Evolutionary conservation across 495 filamentous ascomycete genomes (phyloP), one percentile per base, ranked within the genome.

Genomic region (Lasiosphaeris hirsuta): DNA sequence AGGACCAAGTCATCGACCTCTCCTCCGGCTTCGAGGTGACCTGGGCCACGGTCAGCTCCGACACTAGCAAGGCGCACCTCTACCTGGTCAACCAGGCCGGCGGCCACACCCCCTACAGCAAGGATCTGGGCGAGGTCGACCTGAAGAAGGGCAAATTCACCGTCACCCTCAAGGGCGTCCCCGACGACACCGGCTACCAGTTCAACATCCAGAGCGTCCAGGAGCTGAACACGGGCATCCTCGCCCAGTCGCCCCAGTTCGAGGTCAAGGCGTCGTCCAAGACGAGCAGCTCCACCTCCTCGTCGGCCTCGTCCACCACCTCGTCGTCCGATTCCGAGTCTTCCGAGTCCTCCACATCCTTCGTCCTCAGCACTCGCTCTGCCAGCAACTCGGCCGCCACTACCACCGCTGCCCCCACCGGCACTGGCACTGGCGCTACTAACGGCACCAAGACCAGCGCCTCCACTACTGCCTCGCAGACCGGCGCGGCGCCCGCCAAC

Each of bases 161-260:
- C 30, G 56, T 69, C 30, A 51, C 40, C 4, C 23, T 30, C 23
- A 51, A 55, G 52, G 3, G 47, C 13, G 54, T 59, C 55, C 57
- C 59, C 47, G 42, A 40, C 56, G 61, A 63, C 42, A 37, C 41
- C 1, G 58, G 36, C 34, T 69, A 57, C 57, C 67, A 69, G 64
- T 67, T 69, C 61, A 69, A 69, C 62, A 53, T 69, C 46, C 51
- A 67, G 62, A 65, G 62, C 64, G 44, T 65, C 48, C 37, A 52
- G 6, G 4, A 33, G 15, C 18, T 47, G 15, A 69, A 63, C 62
- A 63, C 56, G 18, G 66, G 67, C 43, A 69, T 69, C 52, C 60
- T 69, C 10, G 67, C 67, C 41, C 67, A 69, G 62, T 63, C 62
- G 30, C 57, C 58, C 57, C 67, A 69, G 62, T 69, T 69, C 46